phyloP scores from a whole-genome alignment of 2,329 filamentous ascomycete species.

The Thyridium curvatum region DNA sequence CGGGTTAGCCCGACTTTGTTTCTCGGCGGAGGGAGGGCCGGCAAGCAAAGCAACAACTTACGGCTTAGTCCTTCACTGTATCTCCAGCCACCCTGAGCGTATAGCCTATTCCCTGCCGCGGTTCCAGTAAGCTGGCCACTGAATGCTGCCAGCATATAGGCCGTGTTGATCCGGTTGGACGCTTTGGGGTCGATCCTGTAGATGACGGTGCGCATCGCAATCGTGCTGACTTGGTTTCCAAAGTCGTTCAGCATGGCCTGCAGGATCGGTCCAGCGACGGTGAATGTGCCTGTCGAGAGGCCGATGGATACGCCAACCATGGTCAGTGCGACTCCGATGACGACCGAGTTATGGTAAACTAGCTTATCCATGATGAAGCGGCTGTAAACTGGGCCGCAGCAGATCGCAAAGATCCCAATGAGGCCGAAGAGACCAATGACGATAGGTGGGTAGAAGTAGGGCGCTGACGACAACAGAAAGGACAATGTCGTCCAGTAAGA shows the following conservation, averaged over 20 bases:
- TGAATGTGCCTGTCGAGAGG: slow-evolving; percentile 60
- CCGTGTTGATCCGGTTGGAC: slow-evolving; percentile 72
- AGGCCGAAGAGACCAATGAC: slow-evolving; percentile 74
- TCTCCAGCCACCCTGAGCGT: slow-evolving; percentile 44
- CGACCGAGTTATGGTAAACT: slow-evolving; percentile 59
- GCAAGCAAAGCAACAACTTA: slow-evolving; percentile 13
- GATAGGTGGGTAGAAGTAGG: slow-evolving; percentile 62
- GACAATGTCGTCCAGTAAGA: slow-evolving; percentile 62
- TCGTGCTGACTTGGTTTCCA: slow-evolving; percentile 66
- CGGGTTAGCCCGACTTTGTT: background rate
- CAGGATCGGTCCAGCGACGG: slow-evolving; percentile 64
- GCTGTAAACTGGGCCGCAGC: slow-evolving; percentile 63
- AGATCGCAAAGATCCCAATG: slow-evolving; percentile 66
- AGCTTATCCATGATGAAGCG: slow-evolving; percentile 64
- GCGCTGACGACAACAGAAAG: slow-evolving; percentile 65
- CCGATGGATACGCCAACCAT: slow-evolving; percentile 60
- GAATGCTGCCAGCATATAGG: slow-evolving; percentile 73
- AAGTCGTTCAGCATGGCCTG: slow-evolving; percentile 67
- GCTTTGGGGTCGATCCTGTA: slow-evolving; percentile 66
- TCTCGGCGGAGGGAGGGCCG: background rate
- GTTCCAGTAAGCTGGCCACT: slow-evolving; percentile 70
- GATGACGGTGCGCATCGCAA: slow-evolving; percentile 65
- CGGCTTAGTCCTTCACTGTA: slow-evolving; percentile 36
- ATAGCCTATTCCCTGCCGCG: slow-evolving; percentile 47
- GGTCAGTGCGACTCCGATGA: slow-evolving; percentile 54